A percentile compares a stretch with the other conserved stretches of the same genome.
Conservation (phyloP, 768 basidiomycete genomes). For the Tephrocybe sp. region DNA sequence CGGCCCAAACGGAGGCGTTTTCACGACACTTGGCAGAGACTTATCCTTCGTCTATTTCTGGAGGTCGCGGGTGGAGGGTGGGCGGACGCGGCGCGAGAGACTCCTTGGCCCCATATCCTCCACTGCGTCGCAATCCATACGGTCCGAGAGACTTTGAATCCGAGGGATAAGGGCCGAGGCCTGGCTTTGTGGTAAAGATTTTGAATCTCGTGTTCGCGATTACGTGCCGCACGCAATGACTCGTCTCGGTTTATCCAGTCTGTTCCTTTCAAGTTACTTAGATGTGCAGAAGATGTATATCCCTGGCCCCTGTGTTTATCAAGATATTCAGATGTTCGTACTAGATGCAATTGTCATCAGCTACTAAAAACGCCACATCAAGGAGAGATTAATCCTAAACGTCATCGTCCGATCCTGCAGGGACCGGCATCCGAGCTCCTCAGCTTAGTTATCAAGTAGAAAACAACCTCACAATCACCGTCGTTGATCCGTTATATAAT, state of each 20-base stretch:
- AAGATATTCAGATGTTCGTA: too few relatives aligned
- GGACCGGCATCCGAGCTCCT: not conserved
- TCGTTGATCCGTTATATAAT: conserved; percentile 9
- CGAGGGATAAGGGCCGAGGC: not conserved
- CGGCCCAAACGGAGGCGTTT: conserved; percentile 13
- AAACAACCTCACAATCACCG: not conserved
- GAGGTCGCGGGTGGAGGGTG: conserved; percentile 1
- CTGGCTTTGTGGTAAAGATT: too few relatives aligned
- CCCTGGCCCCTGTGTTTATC: too few relatives aligned
- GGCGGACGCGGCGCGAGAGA: not conserved
- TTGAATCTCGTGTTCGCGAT: too few relatives aligned
- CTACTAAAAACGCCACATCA: too few relatives aligned
- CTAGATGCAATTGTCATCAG: too few relatives aligned
- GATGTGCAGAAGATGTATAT: too few relatives aligned
- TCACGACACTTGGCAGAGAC: conserved; percentile 5
- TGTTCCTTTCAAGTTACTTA: too few relatives aligned
- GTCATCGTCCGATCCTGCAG: not conserved
- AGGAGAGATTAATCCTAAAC: not conserved
- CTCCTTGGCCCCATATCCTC: not conserved
- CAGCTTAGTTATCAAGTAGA: not conserved
- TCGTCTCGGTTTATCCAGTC: too few relatives aligned
- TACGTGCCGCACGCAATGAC: too few relatives aligned
- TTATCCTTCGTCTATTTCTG: conserved; percentile 4
- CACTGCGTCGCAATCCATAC: not conserved
- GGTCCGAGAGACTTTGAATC: not conserved